A percentile compares a stretch with the other conserved stretches of the same genome.
These are phyloP conservation scores for Fusarium temperatum DNA, from an alignment of 2,329 filamentous ascomycete genomes.

Conservation along the genomic window DNA sequence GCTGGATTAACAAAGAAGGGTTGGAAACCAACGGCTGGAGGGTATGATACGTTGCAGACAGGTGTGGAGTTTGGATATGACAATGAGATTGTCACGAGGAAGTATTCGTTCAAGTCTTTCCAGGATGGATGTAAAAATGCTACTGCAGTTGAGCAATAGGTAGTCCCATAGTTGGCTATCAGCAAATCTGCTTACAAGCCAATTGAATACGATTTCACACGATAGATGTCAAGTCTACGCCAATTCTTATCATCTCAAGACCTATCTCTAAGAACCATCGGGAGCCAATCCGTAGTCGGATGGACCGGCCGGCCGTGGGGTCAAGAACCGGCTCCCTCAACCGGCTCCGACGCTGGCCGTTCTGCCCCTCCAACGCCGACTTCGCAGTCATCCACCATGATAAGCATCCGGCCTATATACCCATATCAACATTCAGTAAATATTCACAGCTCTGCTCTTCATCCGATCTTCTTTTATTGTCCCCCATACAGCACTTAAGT, in stretches of 20 bases:
- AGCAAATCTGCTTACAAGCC: not conserved
- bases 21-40: not conserved
- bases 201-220: rapidly evolving
- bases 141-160: not conserved
- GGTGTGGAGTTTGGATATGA: slow-evolving; percentile 1
- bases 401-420: not conserved
- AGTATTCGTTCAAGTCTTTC: not conserved
- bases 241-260: not conserved
- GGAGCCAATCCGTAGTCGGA: not conserved
- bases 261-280: not conserved
- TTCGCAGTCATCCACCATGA: not conserved
- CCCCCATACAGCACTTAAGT: too few species aligned
- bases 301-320: not conserved
- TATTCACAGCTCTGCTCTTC: not conserved
- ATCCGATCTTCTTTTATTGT: not conserved
- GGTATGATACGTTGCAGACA: not conserved
- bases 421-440: too few species aligned
- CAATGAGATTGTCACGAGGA: not conserved
- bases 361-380: not conserved
- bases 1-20: not conserved
- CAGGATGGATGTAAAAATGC: not conserved
- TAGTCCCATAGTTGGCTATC: not conserved
- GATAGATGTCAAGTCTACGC: rapidly evolving
- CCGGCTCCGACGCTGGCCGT: not conserved
- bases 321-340: not conserved